These are phyloP conservation scores for Tilletia walkeri DNA, from an alignment of 1,284 basidiomycete genomes.

Conservation along the genomic window DNA sequence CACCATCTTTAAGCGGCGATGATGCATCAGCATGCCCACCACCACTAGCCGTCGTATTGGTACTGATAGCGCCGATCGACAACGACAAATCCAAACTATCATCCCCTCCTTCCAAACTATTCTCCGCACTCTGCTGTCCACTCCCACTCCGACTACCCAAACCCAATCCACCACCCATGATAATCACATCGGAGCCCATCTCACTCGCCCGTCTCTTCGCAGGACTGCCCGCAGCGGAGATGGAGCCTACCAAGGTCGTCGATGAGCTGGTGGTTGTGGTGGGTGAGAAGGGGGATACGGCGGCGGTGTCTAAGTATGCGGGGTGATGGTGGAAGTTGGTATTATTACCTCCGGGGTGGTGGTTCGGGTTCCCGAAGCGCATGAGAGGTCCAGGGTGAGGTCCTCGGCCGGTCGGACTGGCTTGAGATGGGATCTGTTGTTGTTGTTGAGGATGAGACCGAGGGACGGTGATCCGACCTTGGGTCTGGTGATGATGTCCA, in stretches of 20 bases:
- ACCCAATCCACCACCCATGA: neutral
- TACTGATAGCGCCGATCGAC: neutral
- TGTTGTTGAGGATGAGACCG: no score
- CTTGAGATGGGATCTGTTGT: no score
- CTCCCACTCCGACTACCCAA: neutral
- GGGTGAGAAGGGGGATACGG: neutral
- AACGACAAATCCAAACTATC: neutral
- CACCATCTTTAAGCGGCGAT: neutral
- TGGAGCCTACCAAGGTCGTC: neutral
- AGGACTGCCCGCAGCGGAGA: neutral
- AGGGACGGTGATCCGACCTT: no score
- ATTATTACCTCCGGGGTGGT: neutral
- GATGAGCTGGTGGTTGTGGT: neutral
- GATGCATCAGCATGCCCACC: neutral
- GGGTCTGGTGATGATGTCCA: no score
- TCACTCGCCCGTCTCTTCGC: neutral
- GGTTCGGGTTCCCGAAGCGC: neutral
- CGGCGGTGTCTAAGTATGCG: neutral
- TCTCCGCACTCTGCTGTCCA: neutral
- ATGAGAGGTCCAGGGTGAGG: no score
- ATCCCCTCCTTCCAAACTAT: neutral
- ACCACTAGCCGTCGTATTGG: neutral
- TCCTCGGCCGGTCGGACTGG: no score
- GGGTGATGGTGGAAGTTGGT: neutral
- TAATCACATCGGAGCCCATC: neutral